Evolutionary conservation across 2,329 filamentous ascomycete genomes (phyloP).

Genomic region (Trichoderma breve): DNA sequence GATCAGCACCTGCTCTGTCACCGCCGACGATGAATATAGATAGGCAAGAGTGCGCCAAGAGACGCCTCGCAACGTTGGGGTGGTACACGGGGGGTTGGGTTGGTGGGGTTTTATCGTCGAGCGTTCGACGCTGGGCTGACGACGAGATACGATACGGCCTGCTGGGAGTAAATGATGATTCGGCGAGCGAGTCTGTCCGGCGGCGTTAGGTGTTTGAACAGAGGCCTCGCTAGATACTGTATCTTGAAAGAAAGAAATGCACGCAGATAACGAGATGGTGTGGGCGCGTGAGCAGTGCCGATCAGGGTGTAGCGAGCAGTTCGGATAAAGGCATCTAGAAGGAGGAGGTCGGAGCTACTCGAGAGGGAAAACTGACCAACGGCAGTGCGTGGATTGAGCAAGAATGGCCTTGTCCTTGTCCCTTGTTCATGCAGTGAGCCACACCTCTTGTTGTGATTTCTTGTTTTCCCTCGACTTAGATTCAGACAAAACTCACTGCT

Average conservation of each 20-base stretch:
- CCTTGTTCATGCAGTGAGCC: not conserved
- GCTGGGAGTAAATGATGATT: not conserved
- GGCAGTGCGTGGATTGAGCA: not conserved
- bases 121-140: not conserved
- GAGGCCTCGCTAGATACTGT: not conserved
- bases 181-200: not conserved
- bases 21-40: not conserved
- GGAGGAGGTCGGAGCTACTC: not conserved
- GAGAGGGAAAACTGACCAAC: not conserved
- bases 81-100: conserved; percentile 15
- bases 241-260: not conserved
- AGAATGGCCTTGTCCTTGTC: not conserved
- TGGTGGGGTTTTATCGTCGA: conserved; percentile 6
- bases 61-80: conserved; percentile 15
- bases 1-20: not conserved
- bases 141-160: not conserved
- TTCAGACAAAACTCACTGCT: not conserved
- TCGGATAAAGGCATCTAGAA: not conserved
- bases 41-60: not conserved
- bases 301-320: not conserved
- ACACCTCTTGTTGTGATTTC: not conserved
- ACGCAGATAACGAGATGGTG: conserved; percentile 1
- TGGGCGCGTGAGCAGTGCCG: not conserved
- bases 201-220: not conserved
- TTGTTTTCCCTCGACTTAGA: not conserved